A percentile compares a stretch with the other conserved stretches of the same genome.
These are phyloP conservation scores for Didymella lethalis DNA, from an alignment of 2,329 filamentous ascomycete genomes.

Conservation along the genomic window DNA sequence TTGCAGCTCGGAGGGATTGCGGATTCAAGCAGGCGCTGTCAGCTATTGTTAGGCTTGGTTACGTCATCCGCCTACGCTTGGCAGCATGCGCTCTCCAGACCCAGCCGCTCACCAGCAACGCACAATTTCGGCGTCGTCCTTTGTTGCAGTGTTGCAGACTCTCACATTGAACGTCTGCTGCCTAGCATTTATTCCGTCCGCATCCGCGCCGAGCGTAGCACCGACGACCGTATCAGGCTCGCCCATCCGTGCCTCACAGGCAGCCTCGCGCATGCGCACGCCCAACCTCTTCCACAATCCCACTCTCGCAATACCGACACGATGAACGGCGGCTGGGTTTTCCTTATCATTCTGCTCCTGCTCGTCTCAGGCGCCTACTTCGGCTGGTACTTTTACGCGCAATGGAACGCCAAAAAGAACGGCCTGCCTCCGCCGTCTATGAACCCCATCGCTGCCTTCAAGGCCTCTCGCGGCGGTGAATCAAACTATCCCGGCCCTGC, in stretches of 20 bases:
- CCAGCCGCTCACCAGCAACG: constrained; percentile 31
- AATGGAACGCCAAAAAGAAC: constrained; percentile 74
- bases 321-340: constrained; percentile 59
- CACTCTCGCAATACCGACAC: constrained; percentile 31
- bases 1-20: not conserved
- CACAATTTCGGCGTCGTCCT: constrained; percentile 19
- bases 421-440: constrained; percentile 77
- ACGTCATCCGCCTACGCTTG: constrained; percentile 38
- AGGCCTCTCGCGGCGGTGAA: constrained; percentile 37
- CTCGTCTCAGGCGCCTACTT: constrained; percentile 66
- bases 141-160: constrained; percentile 1
- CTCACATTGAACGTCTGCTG: not conserved
- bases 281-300: constrained; percentile 18
- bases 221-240: constrained; percentile 13
- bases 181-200: constrained; percentile 13
- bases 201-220: constrained; percentile 20
- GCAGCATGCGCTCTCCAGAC: constrained; percentile 27
- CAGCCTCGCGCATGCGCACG: constrained; percentile 26
- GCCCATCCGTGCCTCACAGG: constrained; percentile 17
- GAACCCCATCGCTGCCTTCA: constrained; percentile 78
- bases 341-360: constrained; percentile 76
- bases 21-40: constrained; percentile 6
- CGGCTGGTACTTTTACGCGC: constrained; percentile 75
- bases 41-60: constrained; percentile 24
- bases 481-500: constrained; percentile 61